Base-by-base conservation (phyloP, 192 early-diverging fungal species). In the Physocladia obscura region DNA sequence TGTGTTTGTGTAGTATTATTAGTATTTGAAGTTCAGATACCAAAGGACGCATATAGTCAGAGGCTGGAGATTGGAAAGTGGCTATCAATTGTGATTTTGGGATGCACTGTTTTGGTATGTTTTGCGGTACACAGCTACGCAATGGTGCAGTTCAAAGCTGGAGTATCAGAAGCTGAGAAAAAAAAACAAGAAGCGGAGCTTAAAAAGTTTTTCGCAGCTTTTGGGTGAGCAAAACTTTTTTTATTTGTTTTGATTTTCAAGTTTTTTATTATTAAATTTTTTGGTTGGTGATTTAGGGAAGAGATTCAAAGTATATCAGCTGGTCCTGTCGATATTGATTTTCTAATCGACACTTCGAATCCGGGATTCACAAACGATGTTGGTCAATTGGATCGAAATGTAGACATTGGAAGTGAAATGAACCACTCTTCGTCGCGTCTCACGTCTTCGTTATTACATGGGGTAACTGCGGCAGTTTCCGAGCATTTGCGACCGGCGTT, bases 171-270 rank as follows among this genome's bases (percentile, higher is more conserved):
- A 8, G 19, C 34, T 11, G 59, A 62, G 5, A 62, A n/a, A 26
- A 37, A 26, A 1, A 62, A 40, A 1, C 59, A 62, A 1, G 59
- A 38, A 0, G 59, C 5, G 17, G 59, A 38, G 38, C 27, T 62
- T 0, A 62, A 62, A 62, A 62, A 62, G 59, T 62, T 62, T 62
- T 62, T 62, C 24, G 59, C 59, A 0, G 59, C 59, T 21, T 62
- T 62, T 1, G 59, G 59, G 59, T 62, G 36, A 4, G 56, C 11
- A 47, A 47, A 11, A 13, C n/a, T 47, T 47, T 47, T 47, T 47
- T 47, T 47, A 13, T 47, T 47, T 47, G 11, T 47, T 47, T 47
- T 47, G 11, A 13, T 47, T 47, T 47, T 47, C n/a, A 13, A 13
- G 11, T 47, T 47, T 47, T 47, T 47, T 47, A 13, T 47, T 47